A percentile compares a stretch with the other conserved stretches of the same genome.
Evolutionary conservation across 2,329 filamentous ascomycete species (phyloP).

Genomic region (Fusarium pseudonygamai): DNA sequence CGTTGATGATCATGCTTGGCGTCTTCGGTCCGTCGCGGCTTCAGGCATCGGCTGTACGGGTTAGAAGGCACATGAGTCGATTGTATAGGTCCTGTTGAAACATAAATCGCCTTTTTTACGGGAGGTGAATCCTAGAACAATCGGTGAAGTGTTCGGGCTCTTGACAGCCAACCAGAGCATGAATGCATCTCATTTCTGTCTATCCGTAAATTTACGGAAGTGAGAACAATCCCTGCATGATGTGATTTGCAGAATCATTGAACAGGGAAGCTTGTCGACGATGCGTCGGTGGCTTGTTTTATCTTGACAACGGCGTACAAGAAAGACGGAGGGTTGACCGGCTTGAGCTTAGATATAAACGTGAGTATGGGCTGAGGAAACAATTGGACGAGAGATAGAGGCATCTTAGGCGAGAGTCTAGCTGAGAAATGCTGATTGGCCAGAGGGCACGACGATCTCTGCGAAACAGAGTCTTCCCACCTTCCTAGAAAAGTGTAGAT

Average conservation of each 20-base stretch:
- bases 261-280: background rate
- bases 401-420: background rate
- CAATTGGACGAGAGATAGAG: background rate
- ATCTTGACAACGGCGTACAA: background rate
- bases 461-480: background rate
- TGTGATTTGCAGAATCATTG: background rate
- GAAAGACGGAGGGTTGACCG: background rate
- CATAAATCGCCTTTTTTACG: background rate
- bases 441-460: background rate
- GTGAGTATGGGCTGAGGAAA: constrained; percentile 17
- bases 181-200: background rate
- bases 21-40: background rate
- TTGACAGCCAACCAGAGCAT: background rate
- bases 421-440: background rate
- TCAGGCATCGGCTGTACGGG: background rate
- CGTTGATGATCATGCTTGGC: constrained; percentile 12
- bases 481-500: background rate
- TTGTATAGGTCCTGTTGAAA: background rate
- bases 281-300: constrained; percentile 21
- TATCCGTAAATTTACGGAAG: background rate
- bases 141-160: too few relatives aligned
- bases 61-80: too few relatives aligned
- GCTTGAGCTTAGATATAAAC: constrained; percentile 32
- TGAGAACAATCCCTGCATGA: background rate
- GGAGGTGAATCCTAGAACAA: background rate